A percentile compares a stretch with the other conserved stretches of the same genome.
These are phyloP conservation scores for Caloboletus inedulis DNA, from an alignment of 1,284 basidiomycete genomes.

Conservation along the genomic window DNA sequence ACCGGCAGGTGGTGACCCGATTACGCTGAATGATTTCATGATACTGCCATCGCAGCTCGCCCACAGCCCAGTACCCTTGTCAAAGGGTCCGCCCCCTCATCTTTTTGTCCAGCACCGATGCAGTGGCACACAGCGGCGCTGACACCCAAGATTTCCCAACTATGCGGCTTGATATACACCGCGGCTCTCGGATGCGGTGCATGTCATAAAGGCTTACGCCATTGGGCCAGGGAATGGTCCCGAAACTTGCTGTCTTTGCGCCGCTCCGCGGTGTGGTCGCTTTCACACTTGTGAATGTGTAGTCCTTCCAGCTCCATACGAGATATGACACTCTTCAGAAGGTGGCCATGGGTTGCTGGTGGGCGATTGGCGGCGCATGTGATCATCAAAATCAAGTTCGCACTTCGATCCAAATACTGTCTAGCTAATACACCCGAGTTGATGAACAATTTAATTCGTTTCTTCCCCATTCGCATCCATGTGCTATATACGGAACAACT, in stretches of 20 bases:
- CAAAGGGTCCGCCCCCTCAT: conserved; percentile 7
- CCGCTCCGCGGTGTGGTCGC: conserved; percentile 9
- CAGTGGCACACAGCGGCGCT: conserved; percentile 6
- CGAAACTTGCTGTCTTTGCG: conserved; percentile 5
- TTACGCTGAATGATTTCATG: conserved; percentile 22
- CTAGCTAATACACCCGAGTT: conserved; percentile 3
- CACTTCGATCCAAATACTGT: conserved; percentile 9
- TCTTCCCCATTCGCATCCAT: conserved; percentile 1
- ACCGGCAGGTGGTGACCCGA: conserved; percentile 13
- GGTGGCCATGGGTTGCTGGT: conserved; percentile 1
- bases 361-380: conserved; percentile 5
- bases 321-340: conserved; percentile 9
- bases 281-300: conserved; percentile 9
- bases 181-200: conserved; percentile 12
- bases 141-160: conserved; percentile 9
- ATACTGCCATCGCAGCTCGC: conserved; percentile 22
- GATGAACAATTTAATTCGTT: conserved; percentile 9
- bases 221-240: conserved; percentile 9
- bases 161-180: background rate
- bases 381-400: conserved; percentile 15
- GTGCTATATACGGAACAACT: conserved; percentile 2
- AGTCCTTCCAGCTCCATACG: conserved; percentile 13
- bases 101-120: conserved; percentile 8
- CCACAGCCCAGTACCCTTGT: conserved; percentile 28
- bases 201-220: conserved; percentile 11